A percentile compares a stretch with the other conserved stretches of the same genome.
These are phyloP conservation scores for Acanthamoeba castellanii DNA, from an alignment of 208 protist species.

Conservation along the genomic window DNA sequence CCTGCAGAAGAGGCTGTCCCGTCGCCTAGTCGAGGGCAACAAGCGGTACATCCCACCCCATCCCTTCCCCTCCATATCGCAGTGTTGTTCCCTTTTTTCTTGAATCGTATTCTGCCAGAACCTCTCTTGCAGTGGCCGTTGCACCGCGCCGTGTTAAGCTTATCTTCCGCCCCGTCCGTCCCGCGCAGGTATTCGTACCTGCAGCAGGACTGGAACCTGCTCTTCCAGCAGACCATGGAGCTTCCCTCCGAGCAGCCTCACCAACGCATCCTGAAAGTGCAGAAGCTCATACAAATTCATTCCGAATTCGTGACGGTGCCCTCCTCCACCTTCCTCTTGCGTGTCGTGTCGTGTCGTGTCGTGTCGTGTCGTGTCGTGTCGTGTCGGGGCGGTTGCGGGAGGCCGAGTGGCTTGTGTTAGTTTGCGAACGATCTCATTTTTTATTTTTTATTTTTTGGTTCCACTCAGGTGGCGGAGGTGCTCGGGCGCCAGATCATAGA, in stretches of 20 bases:
- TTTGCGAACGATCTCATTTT: background rate
- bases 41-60: background rate
- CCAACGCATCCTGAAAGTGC: slow-evolving; percentile 50
- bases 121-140: too few relatives aligned
- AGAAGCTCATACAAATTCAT: slow-evolving; percentile 32
- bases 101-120: too few relatives aligned
- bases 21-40: slow-evolving; percentile 8
- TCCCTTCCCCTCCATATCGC: background rate
- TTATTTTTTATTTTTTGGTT: background rate
- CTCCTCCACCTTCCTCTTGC: too few relatives aligned
- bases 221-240: slow-evolving; percentile 61
- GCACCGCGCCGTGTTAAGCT: too few relatives aligned
- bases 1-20: background rate
- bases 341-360: too few relatives aligned
- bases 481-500: slow-evolving; percentile 44
- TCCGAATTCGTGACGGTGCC: slow-evolving; percentile 33
- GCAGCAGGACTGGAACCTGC: slow-evolving; percentile 47
- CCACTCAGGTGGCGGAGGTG: slow-evolving; percentile 23
- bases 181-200: slow-evolving; percentile 12
- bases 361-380: too few relatives aligned
- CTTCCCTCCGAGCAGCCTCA: slow-evolving; percentile 12
- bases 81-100: too few relatives aligned
- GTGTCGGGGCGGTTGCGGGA: too few relatives aligned
- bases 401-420: too few relatives aligned
- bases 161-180: too few relatives aligned